Evolutionary conservation across 2,329 filamentous ascomycete species (phyloP), one percentile per base, ranked within the genome.

Genomic region (Colletotrichum karsti): DNA sequence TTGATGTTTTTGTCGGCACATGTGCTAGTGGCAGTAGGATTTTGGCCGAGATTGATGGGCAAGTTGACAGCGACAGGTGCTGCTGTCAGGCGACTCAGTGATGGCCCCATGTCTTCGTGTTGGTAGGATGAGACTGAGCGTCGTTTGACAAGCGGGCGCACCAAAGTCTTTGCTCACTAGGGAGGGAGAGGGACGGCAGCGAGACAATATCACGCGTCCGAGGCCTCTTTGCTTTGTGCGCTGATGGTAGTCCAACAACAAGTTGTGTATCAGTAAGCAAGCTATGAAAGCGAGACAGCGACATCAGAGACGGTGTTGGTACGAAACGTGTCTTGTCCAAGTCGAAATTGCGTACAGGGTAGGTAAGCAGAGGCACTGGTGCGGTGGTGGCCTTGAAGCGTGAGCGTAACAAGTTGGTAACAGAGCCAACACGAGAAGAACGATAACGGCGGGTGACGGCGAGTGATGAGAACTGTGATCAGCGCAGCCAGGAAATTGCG

Each of bases 401-500:
- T 20, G 15, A 13, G 18, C 30, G 33, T 39, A 3, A 18, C 18
- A 7, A 15, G 8, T 28, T 35, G 12, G 50, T 12, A 37, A 22
- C n/a, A 13, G 46, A 26, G 22, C 33, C 33, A 51, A 60, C 57
- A 60, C 33, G 33, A 41, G 30, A 20, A 8, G 13, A 12, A 50
- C 22, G 48, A 65, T 60, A 54, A 51, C 26, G 20, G 54, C 37
- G 28, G 39, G 50, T 41, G 41, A 64, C 35, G 51, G 59, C 51
- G 12, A 39, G 44, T 46, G 53, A 58, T 35, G 46, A 53, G 63
- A 55, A 50, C 50, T 62, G 48, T 12, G 62, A 69, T 67, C 62
- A 56, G 63, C 66, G 65, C 65, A 69, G 33, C 35, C 26, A 56
- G 66, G 66, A 69, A 69, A 69, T 69, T 69, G 62, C 66, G 24